Percentiles rank a stretch among this genome's conserved stretches.
Evolutionary conservation across 768 basidiomycete genomes (phyloP).

Genomic region (Mycena rebaudengoi): DNA sequence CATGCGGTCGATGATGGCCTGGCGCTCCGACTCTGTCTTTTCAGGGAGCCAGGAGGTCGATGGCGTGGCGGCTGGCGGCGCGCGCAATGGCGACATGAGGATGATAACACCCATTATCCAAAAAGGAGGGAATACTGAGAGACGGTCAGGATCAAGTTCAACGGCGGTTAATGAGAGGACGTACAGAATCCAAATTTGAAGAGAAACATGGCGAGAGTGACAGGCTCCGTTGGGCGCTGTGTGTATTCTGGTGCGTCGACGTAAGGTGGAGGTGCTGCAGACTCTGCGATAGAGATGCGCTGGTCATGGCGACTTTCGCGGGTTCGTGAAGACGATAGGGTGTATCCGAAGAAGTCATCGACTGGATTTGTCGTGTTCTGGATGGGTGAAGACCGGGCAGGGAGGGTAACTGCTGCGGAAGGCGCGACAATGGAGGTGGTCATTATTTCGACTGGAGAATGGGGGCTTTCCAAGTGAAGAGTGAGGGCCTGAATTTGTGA

Average conservation of each 20-base stretch:
- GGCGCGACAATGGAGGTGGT: neutral
- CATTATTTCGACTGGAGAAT: too few species aligned
- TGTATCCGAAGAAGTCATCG: conserved; percentile 48
- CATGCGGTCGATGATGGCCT: conserved; percentile 54
- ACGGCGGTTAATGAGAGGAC: conserved; percentile 31
- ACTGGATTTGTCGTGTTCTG: conserved; percentile 31
- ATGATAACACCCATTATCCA: conserved; percentile 69
- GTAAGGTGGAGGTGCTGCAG: conserved; percentile 50
- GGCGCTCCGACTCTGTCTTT: conserved; percentile 61
- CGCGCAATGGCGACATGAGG: conserved; percentile 60
- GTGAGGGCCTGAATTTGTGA: too few species aligned
- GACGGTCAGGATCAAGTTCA: conserved; percentile 4
- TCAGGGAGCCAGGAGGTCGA: conserved; percentile 61
- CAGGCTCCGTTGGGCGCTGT: conserved; percentile 53
- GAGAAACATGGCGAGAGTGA: conserved; percentile 65
- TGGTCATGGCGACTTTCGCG: conserved; percentile 53
- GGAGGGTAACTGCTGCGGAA: conserved; percentile 6
- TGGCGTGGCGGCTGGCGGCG: conserved; percentile 41
- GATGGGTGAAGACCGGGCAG: conserved; percentile 10
- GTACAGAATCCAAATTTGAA: conserved; percentile 72
- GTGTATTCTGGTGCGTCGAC: conserved; percentile 45
- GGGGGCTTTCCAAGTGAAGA: too few species aligned
- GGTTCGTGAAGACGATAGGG: conserved; percentile 41
- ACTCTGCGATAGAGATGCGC: conserved; percentile 38
- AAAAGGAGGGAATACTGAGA: conserved; percentile 66